Evolutionary conservation across 371 early-diverging fungal genomes (phyloP).

Genomic region (Saksenaea oblongispora): DNA sequence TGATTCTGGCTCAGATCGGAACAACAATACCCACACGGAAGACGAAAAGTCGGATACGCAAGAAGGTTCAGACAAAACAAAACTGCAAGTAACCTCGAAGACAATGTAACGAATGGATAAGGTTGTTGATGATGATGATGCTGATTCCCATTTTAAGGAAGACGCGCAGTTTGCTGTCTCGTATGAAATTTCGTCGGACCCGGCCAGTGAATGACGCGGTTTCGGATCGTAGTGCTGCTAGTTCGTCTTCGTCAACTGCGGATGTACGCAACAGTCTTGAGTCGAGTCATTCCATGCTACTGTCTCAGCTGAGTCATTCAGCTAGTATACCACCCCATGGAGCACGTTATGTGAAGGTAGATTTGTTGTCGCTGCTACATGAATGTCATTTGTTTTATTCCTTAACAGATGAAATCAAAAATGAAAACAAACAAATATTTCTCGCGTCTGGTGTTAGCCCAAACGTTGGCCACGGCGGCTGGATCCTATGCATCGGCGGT

Average conservation of each 20-base stretch:
- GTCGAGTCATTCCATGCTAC: constrained; percentile 6
- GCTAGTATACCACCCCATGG: constrained; percentile 25
- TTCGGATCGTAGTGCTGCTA: neutral
- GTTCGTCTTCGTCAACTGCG: neutral
- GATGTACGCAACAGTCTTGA: constrained; percentile 14
- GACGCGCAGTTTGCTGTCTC: neutral
- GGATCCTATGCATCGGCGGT: constrained; percentile 5
- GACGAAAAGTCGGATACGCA: neutral
- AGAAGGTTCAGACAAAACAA: neutral
- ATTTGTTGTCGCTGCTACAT: neutral
- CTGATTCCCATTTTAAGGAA: neutral
- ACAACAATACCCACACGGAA: neutral
- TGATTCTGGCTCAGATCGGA: neutral
- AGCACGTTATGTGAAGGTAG: constrained; percentile 40
- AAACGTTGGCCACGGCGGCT: constrained; percentile 28
- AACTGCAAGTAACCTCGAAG: neutral
- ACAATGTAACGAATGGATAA: neutral
- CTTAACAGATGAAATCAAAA: constrained; percentile 31
- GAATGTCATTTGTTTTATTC: neutral
- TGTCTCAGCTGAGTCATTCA: neutral
- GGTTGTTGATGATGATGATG: neutral
- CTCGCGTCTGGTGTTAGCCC: constrained; percentile 33
- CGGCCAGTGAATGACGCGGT: neutral
- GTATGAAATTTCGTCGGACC: neutral
- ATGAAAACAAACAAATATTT: constrained; percentile 30